Evolutionary conservation across 2,329 filamentous ascomycete genomes (phyloP).

Genomic region (Colletotrichum sansevieriae): DNA sequence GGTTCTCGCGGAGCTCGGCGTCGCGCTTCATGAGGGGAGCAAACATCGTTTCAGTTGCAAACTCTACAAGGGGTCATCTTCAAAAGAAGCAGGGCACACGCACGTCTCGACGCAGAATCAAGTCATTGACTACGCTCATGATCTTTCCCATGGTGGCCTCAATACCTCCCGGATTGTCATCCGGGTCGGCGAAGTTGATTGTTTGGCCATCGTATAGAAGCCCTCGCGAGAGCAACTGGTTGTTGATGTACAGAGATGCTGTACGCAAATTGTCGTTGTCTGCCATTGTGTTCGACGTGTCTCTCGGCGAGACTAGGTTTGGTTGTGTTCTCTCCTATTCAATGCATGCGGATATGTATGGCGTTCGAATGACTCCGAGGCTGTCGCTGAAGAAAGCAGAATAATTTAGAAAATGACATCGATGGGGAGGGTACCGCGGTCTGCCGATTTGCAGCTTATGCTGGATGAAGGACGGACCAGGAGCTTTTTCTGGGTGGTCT

Average conservation of each 20-base stretch:
- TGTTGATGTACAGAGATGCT: conserved; percentile 80
- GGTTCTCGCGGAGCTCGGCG: conserved; percentile 86
- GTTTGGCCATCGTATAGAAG: conserved; percentile 75
- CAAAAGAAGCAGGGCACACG: conserved; percentile 49
- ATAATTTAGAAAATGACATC: conserved; percentile 17
- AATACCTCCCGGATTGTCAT: conserved; percentile 71
- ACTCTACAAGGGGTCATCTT: conserved; percentile 9
- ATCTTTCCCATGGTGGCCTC: conserved; percentile 83
- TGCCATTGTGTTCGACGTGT: conserved; percentile 57
- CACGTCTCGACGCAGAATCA: conserved; percentile 91
- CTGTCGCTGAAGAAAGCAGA: conserved; percentile 24
- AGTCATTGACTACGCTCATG: conserved; percentile 93
- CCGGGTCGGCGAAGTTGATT: conserved; percentile 86
- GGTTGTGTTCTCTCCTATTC: conserved; percentile 5
- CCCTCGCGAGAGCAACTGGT: conserved; percentile 76
- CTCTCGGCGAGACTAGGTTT: conserved; percentile 21
- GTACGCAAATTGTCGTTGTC: conserved; percentile 74
- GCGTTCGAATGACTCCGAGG: conserved; percentile 7
- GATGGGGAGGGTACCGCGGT: not conserved
- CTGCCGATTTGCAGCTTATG: conserved; percentile 34
- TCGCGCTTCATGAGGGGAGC: conserved; percentile 74
- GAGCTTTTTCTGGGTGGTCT: conserved; percentile 35
- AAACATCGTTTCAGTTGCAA: conserved; percentile 28
- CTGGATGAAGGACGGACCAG: conserved; percentile 35
- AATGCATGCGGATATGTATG: conserved; percentile 26